A percentile compares a stretch with the other conserved stretches of the same genome.
These are phyloP conservation scores for Friedmanniomyces endolithicus DNA, from an alignment of 495 filamentous ascomycete genomes.

Conservation along the genomic window DNA sequence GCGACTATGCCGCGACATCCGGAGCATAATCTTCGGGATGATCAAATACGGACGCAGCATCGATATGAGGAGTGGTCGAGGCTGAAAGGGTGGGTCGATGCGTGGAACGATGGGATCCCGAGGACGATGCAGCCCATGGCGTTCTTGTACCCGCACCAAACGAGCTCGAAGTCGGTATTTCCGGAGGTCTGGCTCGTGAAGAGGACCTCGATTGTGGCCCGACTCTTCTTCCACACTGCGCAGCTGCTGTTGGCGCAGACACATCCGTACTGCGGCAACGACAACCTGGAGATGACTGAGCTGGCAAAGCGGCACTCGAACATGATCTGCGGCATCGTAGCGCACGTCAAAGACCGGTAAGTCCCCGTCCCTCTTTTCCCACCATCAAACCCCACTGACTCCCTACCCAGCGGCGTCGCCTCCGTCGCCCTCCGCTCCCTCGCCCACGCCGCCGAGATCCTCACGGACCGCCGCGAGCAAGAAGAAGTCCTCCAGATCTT, in stretches of 20 bases:
- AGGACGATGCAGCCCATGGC: constrained; percentile 79
- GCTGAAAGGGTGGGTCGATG: constrained; percentile 61
- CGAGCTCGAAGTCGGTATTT: constrained; percentile 58
- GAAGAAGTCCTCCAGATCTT: constrained; percentile 73
- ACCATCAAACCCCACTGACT: constrained; percentile 15
- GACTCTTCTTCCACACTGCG: constrained; percentile 83
- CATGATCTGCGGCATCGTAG: constrained; percentile 76
- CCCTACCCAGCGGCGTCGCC: constrained; percentile 48
- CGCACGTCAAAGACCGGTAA: constrained; percentile 65
- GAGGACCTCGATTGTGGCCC: constrained; percentile 63
- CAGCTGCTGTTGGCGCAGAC: constrained; percentile 69
- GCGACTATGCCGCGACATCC: constrained; percentile 48
- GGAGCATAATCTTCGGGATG: constrained; percentile 44
- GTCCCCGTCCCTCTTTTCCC: constrained; percentile 12
- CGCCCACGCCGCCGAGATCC: constrained; percentile 61
- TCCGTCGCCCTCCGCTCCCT: constrained; percentile 67
- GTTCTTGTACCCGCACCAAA: constrained; percentile 57
- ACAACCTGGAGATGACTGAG: constrained; percentile 54
- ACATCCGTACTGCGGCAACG: constrained; percentile 46
- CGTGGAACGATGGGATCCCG: constrained; percentile 67
- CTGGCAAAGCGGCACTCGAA: constrained; percentile 60
- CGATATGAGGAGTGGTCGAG: constrained; percentile 64
- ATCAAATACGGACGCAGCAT: constrained; percentile 50
- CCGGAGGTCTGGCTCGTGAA: constrained; percentile 86
- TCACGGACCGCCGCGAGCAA: constrained; percentile 59